Evolutionary conservation across 2,329 filamentous ascomycete genomes (phyloP).

Genomic region (Colletotrichum destructivum): DNA sequence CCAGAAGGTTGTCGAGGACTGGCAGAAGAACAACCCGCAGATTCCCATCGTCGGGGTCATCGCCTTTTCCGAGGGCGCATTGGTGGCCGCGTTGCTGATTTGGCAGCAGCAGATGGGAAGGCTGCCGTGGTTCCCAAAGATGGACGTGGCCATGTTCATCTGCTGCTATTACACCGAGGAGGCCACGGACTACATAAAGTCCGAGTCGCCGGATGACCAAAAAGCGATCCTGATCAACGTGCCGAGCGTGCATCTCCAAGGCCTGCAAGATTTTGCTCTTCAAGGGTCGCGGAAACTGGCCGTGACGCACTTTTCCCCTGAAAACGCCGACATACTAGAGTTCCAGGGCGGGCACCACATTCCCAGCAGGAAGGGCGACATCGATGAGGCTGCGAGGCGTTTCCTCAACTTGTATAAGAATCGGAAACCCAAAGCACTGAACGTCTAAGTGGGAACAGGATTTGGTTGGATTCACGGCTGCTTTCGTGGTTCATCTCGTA

Average conservation of each 20-base stretch:
- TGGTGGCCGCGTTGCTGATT: neutral
- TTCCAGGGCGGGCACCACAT: neutral
- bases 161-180: neutral
- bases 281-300: neutral
- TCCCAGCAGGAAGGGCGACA: neutral
- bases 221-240: neutral
- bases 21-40: neutral
- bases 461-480: neutral
- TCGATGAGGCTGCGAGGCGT: neutral
- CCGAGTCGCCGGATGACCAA: neutral
- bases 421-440: neutral
- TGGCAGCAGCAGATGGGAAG: conserved; percentile 9
- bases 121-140: neutral
- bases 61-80: conserved; percentile 11
- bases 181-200: neutral
- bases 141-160: neutral
- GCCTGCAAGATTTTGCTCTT: neutral
- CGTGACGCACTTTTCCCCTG: neutral
- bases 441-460: neutral
- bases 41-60: neutral
- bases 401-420: neutral
- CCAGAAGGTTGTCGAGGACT: neutral
- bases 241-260: conserved; percentile 2
- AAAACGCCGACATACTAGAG: conserved; percentile 1
- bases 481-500: no score